Base-by-base conservation (phyloP, 1,284 basidiomycete species). In the Cutaneotrichosporon sp. region DNA sequence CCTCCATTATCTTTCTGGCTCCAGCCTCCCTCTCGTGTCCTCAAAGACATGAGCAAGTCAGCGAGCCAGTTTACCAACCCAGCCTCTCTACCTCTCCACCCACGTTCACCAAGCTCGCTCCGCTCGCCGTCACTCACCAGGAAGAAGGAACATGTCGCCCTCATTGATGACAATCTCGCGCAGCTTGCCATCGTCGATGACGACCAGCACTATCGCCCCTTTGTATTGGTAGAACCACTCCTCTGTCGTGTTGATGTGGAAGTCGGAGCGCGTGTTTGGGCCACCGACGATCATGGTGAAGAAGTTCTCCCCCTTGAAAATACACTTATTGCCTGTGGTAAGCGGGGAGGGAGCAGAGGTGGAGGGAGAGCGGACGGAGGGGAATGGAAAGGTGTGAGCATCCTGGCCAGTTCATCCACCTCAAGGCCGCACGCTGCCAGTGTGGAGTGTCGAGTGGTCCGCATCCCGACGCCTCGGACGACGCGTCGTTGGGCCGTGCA, bases 181-280 rank as follows among this genome's bases (percentile, higher is more conserved):
- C 79, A 97, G 95, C 70, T 85, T 83, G n/a, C 88, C 89, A 21
- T 89, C 90, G 62, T 96, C 92, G 11, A 98, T 89, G 5, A 92
- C 88, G 68, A 91, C 88, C 47, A 97, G 83, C 13, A 92, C 82
- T 91, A 97, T 97, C 2, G 85, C 87, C 1, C 92, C 92, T 78
- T 93, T 91, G 83, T 94, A 85, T 78, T 97, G 94, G 80, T 93
- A 96, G 78, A 97, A 97, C 92, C 92, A 97, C 81, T 97, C 94
- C 84, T 97, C 92, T 3, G 93, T 96, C 80, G 94, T 88, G 77
- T 97, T 97, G 57, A 96, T 82, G 79, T 97, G 93, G 75, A 92
- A 97, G 78, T 97, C 93, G 64, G 90, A 90, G 56, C 93, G 84
- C 75, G 91, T 87, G 77, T 97, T 97, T 0, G 93, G 94, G 0